phyloP scores from a whole-genome alignment of 2,329 filamentous ascomycete genomes.

The Neonectria sp. region DNA sequence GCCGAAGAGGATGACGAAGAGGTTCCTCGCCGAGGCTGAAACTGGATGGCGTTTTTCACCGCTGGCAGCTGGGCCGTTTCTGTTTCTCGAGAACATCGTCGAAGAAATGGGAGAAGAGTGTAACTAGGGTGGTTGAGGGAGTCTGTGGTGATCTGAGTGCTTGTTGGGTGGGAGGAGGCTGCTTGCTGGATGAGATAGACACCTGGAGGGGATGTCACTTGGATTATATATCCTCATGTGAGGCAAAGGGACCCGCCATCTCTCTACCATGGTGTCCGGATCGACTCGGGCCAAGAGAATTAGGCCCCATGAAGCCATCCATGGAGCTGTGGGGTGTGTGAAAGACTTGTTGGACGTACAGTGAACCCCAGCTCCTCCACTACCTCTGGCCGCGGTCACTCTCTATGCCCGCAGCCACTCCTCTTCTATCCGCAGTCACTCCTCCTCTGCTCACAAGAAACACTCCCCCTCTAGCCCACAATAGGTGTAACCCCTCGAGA shows the following conservation, averaged over 20 bases:
- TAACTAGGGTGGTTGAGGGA: background rate
- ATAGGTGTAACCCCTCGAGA: background rate
- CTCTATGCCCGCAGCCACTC: background rate
- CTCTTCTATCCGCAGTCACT: background rate
- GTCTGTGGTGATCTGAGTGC: background rate
- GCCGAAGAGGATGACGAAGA: constrained; percentile 60
- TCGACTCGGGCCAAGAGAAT: constrained; percentile 5
- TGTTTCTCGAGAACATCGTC: constrained; percentile 30
- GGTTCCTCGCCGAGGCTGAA: constrained; percentile 47
- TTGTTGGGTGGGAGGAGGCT: constrained; percentile 4
- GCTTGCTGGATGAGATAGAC: constrained; percentile 11
- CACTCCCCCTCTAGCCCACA: background rate
- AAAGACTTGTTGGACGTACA: constrained; percentile 15
- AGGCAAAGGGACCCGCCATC: constrained; percentile 13
- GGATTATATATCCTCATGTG: constrained; percentile 15
- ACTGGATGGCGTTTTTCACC: constrained; percentile 22
- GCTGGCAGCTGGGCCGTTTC: constrained; percentile 21
- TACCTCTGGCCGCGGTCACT: constrained; percentile 6
- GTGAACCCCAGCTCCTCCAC: constrained; percentile 11
- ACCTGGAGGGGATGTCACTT: constrained; percentile 1
- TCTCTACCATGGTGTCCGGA: constrained; percentile 2
- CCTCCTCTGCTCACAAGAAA: background rate
- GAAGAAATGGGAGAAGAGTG: constrained; percentile 1
- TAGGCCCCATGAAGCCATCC: constrained; percentile 22
- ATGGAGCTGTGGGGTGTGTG: constrained; percentile 12